These are phyloP conservation scores for Chlorokybus atmophyticus DNA, from an alignment of 139 green algal species.

Conservation along the genomic window DNA sequence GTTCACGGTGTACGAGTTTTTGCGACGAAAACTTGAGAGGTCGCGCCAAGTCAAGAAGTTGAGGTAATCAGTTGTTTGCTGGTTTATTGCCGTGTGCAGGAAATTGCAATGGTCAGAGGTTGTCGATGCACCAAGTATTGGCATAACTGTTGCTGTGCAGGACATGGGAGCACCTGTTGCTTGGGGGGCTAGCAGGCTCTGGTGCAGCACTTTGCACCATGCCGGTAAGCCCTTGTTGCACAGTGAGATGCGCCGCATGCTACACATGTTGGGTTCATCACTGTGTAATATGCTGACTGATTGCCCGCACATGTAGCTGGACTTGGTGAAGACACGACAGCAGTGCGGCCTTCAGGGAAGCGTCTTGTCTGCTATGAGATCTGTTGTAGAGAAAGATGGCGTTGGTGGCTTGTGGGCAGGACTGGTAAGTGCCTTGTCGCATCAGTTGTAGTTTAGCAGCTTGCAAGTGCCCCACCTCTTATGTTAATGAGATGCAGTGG, in stretches of 20 bases:
- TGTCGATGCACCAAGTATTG: conserved; percentile 5
- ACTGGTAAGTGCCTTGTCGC: conserved; percentile 29
- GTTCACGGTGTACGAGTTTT: conserved; percentile 48
- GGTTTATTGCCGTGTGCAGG: background rate
- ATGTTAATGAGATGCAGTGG: background rate
- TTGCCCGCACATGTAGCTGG: conserved; percentile 36
- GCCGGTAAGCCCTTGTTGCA: conserved; percentile 25
- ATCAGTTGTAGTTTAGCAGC: background rate
- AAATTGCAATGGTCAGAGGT: background rate
- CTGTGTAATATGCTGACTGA: background rate
- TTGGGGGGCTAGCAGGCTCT: conserved; percentile 48
- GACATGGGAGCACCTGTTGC: conserved; percentile 40
- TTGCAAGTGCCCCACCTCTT: background rate
- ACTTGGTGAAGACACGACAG: conserved; percentile 56
- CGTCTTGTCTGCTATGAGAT: conserved; percentile 17
- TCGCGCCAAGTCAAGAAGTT: conserved; percentile 25
- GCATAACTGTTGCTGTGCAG: conserved; percentile 2
- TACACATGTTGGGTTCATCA: no score
- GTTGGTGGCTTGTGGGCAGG: conserved; percentile 36
- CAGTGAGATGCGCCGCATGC: background rate
- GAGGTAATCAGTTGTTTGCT: conserved; percentile 8
- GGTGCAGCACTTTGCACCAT: conserved; percentile 47
- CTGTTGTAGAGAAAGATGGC: conserved; percentile 19
- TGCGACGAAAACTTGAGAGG: conserved; percentile 21
- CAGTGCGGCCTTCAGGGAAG: conserved; percentile 37